Evolutionary conservation across 2,329 filamentous ascomycete genomes (phyloP).

Genomic region (Ophiocordyceps sinensis): DNA sequence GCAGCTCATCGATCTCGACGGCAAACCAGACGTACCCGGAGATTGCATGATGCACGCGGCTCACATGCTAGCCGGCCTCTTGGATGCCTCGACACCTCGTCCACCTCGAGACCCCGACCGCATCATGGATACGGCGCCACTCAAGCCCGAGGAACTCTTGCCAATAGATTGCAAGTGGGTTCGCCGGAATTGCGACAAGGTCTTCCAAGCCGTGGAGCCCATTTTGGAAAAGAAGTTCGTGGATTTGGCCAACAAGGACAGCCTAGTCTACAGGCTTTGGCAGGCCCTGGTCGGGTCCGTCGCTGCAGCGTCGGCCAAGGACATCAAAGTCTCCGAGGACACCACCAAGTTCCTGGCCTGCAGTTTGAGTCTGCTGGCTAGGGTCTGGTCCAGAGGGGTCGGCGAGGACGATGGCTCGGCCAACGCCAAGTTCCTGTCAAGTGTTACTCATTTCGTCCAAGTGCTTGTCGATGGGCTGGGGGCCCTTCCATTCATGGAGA

Average conservation of each 20-base stretch:
- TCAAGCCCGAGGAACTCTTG: constrained; percentile 63
- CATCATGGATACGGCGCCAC: constrained; percentile 43
- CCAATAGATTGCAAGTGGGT: constrained; percentile 78
- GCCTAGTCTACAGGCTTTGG: constrained; percentile 41
- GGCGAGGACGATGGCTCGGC: constrained; percentile 27
- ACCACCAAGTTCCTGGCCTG: constrained; percentile 66
- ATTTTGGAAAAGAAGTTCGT: constrained; percentile 47
- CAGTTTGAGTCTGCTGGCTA: constrained; percentile 53
- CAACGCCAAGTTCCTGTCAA: constrained; percentile 37
- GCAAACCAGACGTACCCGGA: constrained; percentile 22
- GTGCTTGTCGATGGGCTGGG: constrained; percentile 38
- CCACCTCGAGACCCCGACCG: constrained; percentile 62
- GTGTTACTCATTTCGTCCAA: constrained; percentile 35
- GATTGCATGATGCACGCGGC: constrained; percentile 46
- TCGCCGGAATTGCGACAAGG: constrained; percentile 49
- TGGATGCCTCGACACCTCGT: constrained; percentile 42
- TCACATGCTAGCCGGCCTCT: constrained; percentile 55
- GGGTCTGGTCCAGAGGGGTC: constrained; percentile 41
- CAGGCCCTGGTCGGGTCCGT: constrained; percentile 45
- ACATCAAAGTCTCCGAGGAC: constrained; percentile 78
- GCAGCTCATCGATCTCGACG: constrained; percentile 31
- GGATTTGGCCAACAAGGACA: constrained; percentile 46
- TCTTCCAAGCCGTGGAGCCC: constrained; percentile 49
- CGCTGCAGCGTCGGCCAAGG: constrained; percentile 59
- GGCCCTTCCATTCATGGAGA: constrained; percentile 48